phyloP scores from a whole-genome alignment of 2,329 filamentous ascomycete species.

The Trichoderma atrobrunneum region DNA sequence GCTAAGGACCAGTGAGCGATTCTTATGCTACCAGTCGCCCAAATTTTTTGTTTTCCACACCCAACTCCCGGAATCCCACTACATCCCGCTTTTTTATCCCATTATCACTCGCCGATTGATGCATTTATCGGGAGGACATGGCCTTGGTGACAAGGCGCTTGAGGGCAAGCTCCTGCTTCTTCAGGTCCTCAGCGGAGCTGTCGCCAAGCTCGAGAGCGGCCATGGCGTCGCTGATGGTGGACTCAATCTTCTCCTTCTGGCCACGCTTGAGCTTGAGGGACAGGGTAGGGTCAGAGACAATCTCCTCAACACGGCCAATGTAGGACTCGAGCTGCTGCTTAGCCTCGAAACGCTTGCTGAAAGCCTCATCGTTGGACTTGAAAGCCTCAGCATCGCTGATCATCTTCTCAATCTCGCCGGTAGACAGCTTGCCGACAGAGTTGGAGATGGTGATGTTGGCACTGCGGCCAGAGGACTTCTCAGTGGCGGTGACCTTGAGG shows the following conservation, averaged over 20 bases:
- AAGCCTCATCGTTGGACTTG: constrained; percentile 96
- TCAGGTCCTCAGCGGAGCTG: constrained; percentile 85
- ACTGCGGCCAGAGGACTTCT: constrained; percentile 96
- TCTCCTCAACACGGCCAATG: constrained; percentile 98
- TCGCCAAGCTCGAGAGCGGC: constrained; percentile 95
- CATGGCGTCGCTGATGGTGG: constrained; percentile 95
- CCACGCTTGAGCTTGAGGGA: constrained; percentile 97
- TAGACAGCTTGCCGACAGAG: constrained; percentile 97
- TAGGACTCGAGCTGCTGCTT: constrained; percentile 99
- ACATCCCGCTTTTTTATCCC: constrained; percentile 19
- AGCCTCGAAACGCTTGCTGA: constrained; percentile 99
- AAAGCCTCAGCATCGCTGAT: constrained; percentile 96
- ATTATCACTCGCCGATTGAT: not conserved
- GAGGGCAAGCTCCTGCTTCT: constrained; percentile 99
- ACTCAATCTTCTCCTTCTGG: constrained; percentile 99
- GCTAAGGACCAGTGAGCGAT: constrained; percentile 10
- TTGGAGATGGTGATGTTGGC: constrained; percentile 99
- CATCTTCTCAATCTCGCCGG: constrained; percentile 95
- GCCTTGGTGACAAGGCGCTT: constrained; percentile 99
- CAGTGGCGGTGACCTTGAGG: constrained; percentile 97
- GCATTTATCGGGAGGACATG: constrained; percentile 74
- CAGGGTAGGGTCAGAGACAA: constrained; percentile 92
- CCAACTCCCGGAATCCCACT: constrained; percentile 23
- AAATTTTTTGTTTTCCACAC: constrained; percentile 22
- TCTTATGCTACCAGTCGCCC: constrained; percentile 15